Evolutionary conservation across 495 filamentous ascomycete species (phyloP), one percentile per base, ranked within the genome.

Genomic region (Aspergillus indologenus): DNA sequence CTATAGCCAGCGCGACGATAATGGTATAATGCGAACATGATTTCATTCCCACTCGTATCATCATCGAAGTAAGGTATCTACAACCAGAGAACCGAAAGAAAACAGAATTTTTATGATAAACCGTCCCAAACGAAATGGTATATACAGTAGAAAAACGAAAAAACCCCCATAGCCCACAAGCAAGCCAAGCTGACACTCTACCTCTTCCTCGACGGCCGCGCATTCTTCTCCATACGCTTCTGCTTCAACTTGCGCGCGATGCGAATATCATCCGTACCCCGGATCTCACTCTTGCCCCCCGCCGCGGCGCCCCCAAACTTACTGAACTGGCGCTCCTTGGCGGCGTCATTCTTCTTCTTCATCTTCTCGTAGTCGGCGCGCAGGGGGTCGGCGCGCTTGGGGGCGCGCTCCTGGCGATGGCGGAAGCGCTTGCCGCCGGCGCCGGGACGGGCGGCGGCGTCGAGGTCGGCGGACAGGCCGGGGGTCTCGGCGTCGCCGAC

Each of bases 331-430:
- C 90, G 81, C 75, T 96, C 89, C 75, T 87, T 88, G 26, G 95
- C 92, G 64, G 91, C 91, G 9, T 83, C 85, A 26, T 90, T 88
- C 72, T 87, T 86, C 86, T 92, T 92, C 86, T 94, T 96, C 80
- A 87, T 85, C 72, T 85, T 85, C 64, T 96, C 82, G 68, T 87
- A 98, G 71, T 98, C 92, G 69, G 90, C 88, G 45, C 94, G 79
- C 65, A 83, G 90, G 71, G 89, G 92, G 77, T 98, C 94, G 8
- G 94, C 90, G 58, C 87, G 85, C 79, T 97, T 97, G 57, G 95
- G 92, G 58, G 92, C 91, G 76, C 83, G 85, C 68, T 94, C 86
- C 65, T 83, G 78, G 71, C 85, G 89, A 76, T 98, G 94, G 75
- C 83, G 88, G 78, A 86, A 96, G 58, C 83, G 68, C 49, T 79